Evolutionary conservation across 2,329 filamentous ascomycete genomes (phyloP).

Genomic region (Xylaria sp.): DNA sequence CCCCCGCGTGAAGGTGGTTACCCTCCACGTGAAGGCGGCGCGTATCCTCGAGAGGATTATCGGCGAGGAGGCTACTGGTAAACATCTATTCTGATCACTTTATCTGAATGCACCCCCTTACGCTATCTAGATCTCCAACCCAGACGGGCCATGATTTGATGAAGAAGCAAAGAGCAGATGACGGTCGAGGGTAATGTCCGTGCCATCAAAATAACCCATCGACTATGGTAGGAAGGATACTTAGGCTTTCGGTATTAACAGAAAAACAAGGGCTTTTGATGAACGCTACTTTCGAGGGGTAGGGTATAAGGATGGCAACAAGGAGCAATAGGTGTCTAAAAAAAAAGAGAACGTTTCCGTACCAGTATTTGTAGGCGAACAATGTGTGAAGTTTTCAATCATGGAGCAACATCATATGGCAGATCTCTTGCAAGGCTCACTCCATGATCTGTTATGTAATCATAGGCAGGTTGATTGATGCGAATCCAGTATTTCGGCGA

Average conservation of each 20-base stretch:
- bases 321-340: conserved; percentile 30
- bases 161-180: conserved; percentile 26
- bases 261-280: conserved; percentile 29
- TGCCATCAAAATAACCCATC: conserved; percentile 19
- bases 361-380: conserved; percentile 14
- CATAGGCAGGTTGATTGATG: background rate
- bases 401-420: conserved; percentile 2
- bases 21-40: conserved; percentile 49
- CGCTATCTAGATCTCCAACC: conserved; percentile 47
- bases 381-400: conserved; percentile 24
- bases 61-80: conserved; percentile 51
- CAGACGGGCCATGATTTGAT: conserved; percentile 29
- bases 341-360: conserved; percentile 21
- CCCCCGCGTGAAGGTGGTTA: conserved; percentile 63
- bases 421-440: background rate
- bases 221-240: conserved; percentile 28
- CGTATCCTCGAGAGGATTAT: conserved; percentile 49
- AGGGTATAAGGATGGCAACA: conserved; percentile 36
- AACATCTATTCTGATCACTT: conserved; percentile 41
- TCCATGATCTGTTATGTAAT: background rate
- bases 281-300: conserved; percentile 33
- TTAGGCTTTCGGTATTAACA: conserved; percentile 26
- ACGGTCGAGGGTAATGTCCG: conserved; percentile 17
- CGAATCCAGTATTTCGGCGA: background rate
- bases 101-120: conserved; percentile 47